These are phyloP conservation scores for Pseudophaeomoniella oleicola DNA, from an alignment of 2,329 filamentous ascomycete species.

Conservation along the genomic window DNA sequence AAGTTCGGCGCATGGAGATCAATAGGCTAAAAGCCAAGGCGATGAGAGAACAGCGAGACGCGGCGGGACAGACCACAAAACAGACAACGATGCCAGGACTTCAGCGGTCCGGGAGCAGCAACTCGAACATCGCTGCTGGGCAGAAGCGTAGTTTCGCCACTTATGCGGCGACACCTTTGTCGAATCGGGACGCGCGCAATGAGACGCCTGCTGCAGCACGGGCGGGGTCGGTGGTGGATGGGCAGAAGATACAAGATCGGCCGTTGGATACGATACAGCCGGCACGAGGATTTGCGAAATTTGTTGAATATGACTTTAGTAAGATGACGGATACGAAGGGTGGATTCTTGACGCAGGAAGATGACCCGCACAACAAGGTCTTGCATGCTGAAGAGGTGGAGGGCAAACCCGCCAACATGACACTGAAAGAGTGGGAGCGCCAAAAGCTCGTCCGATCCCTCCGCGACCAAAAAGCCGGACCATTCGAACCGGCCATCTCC, in stretches of 20 bases:
- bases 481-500: slow-evolving; percentile 80
- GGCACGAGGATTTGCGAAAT: slow-evolving; percentile 79
- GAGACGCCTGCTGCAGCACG: slow-evolving; percentile 15
- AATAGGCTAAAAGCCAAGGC: slow-evolving; percentile 81
- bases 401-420: slow-evolving; percentile 75
- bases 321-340: slow-evolving; percentile 98
- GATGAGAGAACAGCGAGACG: slow-evolving; percentile 57
- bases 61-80: slow-evolving; percentile 19
- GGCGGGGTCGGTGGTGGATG: slow-evolving; percentile 7
- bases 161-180: slow-evolving; percentile 44
- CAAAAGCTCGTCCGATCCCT: slow-evolving; percentile 61
- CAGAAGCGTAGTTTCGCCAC: slow-evolving; percentile 59
- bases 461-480: slow-evolving; percentile 59
- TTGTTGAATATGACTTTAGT: slow-evolving; percentile 94
- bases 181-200: slow-evolving; percentile 53
- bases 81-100: too few relatives aligned
- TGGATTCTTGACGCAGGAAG: slow-evolving; percentile 78
- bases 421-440: slow-evolving; percentile 78
- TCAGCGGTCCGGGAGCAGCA: too few relatives aligned
- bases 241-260: slow-evolving; percentile 13
- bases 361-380: slow-evolving; percentile 79
- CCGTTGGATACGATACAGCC: slow-evolving; percentile 47
- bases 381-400: slow-evolving; percentile 45
- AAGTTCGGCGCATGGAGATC: slow-evolving; percentile 59
- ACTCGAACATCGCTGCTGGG: slow-evolving; percentile 38